phyloP scores from a whole-genome alignment of 2,329 filamentous ascomycete genomes.

The Paramyrothecium sp. region DNA sequence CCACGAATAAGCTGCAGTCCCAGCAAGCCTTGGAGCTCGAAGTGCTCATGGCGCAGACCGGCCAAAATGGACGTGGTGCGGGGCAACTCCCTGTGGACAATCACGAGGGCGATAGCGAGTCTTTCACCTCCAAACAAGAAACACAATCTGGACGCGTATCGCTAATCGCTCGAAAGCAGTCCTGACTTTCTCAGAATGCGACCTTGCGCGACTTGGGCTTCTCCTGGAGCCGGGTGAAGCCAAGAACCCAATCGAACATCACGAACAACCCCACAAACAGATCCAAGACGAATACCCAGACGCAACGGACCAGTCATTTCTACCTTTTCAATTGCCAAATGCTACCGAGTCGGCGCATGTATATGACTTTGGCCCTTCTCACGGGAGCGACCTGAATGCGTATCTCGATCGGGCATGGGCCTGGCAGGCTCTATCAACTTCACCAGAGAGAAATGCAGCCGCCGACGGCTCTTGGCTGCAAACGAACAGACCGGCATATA shows the following conservation, averaged over 20 bases:
- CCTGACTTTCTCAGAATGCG: not conserved
- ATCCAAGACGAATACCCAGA: not conserved
- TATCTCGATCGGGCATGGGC: not conserved
- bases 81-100: not conserved
- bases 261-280: not conserved
- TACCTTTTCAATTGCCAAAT: not conserved
- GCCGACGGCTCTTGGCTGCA: not conserved
- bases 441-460: not conserved
- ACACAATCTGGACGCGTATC: not conserved
- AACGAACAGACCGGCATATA: not conserved
- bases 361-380: not conserved
- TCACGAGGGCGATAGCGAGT: not conserved
- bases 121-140: not conserved
- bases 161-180: not conserved
- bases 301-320: not conserved
- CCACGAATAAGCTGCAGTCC: not conserved
- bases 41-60: not conserved
- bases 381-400: not conserved
- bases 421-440: not conserved
- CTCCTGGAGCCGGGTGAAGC: not conserved
- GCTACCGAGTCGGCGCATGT: not conserved
- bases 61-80: not conserved
- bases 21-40: not conserved
- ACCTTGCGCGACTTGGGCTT: not conserved
- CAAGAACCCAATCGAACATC: not conserved